Evolutionary conservation across 192 early-diverging fungal genomes (phyloP), one percentile per base, ranked within the genome.

Genomic region (Pecoramyces ruminantium): DNA sequence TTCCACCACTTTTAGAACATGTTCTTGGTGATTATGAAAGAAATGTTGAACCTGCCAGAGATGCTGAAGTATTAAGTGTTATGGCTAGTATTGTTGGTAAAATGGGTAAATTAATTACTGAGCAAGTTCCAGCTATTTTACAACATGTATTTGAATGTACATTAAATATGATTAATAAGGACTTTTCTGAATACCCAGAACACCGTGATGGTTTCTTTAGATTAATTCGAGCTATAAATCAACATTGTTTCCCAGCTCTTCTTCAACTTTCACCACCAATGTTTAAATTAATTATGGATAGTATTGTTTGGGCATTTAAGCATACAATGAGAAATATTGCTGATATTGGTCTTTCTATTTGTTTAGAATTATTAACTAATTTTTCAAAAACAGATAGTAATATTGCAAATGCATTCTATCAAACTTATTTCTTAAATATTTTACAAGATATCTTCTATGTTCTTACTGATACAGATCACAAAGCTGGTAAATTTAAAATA

Each of bases 101-200:
- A 81, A 87, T 99, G 30, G 93, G 93, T 80, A 93, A 86, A 29
- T 84, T 93, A 82, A 90, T 99, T 85, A 92, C 92, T 3, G 93
- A 95, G 81, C 92, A 93, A 84, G 91, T 99, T 78, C 92, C 92
- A 16, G 83, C 88, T 38, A 95, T 99, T 83, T 88, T 99, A 78
- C 94, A 96, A 80, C 93, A 93, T 2, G 94, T 97, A 78, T 99
- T 99, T 83, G 96, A 96, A 85, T 93, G 93, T 83, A 99, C 98
- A 0, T 86, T 99, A 84, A 93, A 94, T 87, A 99, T 99, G 98
- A 99, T 99, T 86, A 98, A 95, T 90, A 97, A 97, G 86, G 95
- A 99, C 88, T 97, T 98, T 88, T 90, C 95, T 29, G 96, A 97
- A 83, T 97, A 92, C 86, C 98, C 98, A 18, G 97, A 99, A 86